These are phyloP conservation scores for Groenewaldozyma tartarivorans DNA, from an alignment of 805 yeast species.

Conservation along the genomic window DNA sequence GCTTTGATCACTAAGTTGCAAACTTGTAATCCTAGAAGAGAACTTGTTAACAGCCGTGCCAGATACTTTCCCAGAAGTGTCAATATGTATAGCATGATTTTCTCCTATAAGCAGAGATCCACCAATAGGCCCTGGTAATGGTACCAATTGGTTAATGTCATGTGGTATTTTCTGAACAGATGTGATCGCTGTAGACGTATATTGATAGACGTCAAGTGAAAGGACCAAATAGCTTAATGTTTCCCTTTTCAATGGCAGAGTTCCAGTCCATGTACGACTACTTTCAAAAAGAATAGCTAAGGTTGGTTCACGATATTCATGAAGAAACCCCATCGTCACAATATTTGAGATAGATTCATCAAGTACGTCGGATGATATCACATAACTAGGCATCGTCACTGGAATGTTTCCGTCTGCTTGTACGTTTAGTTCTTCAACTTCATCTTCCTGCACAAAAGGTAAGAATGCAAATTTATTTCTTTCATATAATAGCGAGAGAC, in stretches of 20 bases:
- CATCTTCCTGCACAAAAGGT: conserved; percentile 43
- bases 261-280: conserved; percentile 70
- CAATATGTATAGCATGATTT: conserved; percentile 70
- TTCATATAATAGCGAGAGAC: conserved; percentile 47
- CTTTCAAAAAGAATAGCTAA: conserved; percentile 55
- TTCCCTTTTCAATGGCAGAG: conserved; percentile 50
- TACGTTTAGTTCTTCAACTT: conserved; percentile 5
- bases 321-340: conserved; percentile 59
- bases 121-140: conserved; percentile 55
- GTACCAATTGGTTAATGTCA: conserved; percentile 56
- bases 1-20: conserved; percentile 39
- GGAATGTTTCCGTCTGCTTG: conserved; percentile 12
- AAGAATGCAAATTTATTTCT: conserved; percentile 57
- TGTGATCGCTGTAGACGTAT: conserved; percentile 56
- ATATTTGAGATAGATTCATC: conserved; percentile 51
- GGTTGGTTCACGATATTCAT: conserved; percentile 77
- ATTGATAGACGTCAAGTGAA: conserved; percentile 53
- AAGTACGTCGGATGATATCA: conserved; percentile 48
- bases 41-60: conserved; percentile 56
- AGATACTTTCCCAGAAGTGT: conserved; percentile 59
- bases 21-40: conserved; percentile 33
- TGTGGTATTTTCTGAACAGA: conserved; percentile 60
- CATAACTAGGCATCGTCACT: conserved; percentile 45
- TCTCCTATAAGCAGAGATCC: conserved; percentile 67
- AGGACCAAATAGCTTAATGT: conserved; percentile 52